phyloP scores from a whole-genome alignment of 306 rosid genomes.

The Amphicarpaea edgeworthii region DNA sequence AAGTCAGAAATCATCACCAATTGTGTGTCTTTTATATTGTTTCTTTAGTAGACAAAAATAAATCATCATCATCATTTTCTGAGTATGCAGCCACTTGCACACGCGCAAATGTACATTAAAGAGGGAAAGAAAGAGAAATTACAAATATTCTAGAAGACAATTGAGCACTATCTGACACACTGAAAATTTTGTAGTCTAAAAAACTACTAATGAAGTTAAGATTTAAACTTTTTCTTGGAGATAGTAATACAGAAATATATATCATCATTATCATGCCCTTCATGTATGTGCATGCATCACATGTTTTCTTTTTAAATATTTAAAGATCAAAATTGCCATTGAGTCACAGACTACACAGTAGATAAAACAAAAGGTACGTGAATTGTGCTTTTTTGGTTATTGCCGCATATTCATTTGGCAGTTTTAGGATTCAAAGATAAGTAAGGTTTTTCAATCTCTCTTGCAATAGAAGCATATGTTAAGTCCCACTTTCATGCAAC shows the following conservation, averaged over 20 bases:
- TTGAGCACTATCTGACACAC: constrained; percentile 31
- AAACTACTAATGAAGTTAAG: not conserved
- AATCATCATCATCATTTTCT: constrained; percentile 3
- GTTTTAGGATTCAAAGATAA: constrained; percentile 54
- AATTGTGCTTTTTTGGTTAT: constrained; percentile 33
- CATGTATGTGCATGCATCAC: constrained; percentile 35
- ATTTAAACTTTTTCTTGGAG: constrained; percentile 15
- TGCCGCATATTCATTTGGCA: constrained; percentile 50
- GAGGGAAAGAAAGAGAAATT: constrained; percentile 16
- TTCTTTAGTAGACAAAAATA: constrained; percentile 35
- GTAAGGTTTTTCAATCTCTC: constrained; percentile 42
- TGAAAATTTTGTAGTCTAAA: not conserved
- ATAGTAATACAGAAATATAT: constrained; percentile 21
- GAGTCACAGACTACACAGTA: constrained; percentile 57
- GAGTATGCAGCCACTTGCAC: constrained; percentile 26
- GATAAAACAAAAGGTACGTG: constrained; percentile 23
- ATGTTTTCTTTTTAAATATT: not conserved
- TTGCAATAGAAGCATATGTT: constrained; percentile 14
- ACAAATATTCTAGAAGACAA: constrained; percentile 28
- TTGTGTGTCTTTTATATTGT: constrained; percentile 1
- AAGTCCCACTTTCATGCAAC: constrained; percentile 54
- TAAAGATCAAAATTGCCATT: constrained; percentile 35
- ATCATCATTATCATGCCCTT: not conserved
- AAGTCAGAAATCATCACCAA: constrained; percentile 47
- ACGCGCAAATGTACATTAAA: constrained; percentile 25